Evolutionary conservation across 2,329 filamentous ascomycete genomes (phyloP), one percentile per base, ranked within the genome.

Genomic region (Cryphonectria naterciae): DNA sequence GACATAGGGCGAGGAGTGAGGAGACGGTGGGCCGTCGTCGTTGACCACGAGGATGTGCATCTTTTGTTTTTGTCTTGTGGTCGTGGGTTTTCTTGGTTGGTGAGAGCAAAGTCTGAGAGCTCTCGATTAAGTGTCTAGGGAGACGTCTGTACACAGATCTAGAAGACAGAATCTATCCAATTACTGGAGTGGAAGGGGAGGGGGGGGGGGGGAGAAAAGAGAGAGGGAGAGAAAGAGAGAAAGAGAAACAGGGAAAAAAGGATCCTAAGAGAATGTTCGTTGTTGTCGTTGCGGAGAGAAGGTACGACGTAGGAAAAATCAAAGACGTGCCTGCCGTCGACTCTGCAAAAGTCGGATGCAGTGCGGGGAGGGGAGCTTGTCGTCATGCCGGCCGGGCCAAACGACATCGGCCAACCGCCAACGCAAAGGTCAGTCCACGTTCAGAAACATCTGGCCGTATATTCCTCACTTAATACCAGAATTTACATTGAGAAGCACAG

Each of bases 21-120:
- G 87, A 43, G 91, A 93, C 74, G 93, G 93, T 67, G 93, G 93
- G 22, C 93, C 93, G 82, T 95, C 93, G 78, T 95, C 93, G 83
- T 95, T 95, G 75, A 89, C 89, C 69, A 92, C 83, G 75, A 90
- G 86, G 76, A 90, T 89, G 77, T 90, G 88, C 88, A 90, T 89
- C 70, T 77, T 43, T 46, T 28, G 25, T 28, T 35, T 37, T 37
- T 25, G 60, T 17, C 17, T 32, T 17, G 25, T 32, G 54, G 19
- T 32, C 13, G 68, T 6, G 63, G 35, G 2, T 4, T 15, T 7
- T 8, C 19, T n/a, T 49, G 22, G 22, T 28, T 22, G 52, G 15
- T 46, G 28, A 11, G 19, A 54, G 41, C n/a, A 54, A 11, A 19
- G 61, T 43, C 5, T 54, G 11, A 32, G 19, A 41, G 63, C 17